phyloP scores from a whole-genome alignment of 2,329 filamentous ascomycete genomes.

The Penicillium janthinellum region DNA sequence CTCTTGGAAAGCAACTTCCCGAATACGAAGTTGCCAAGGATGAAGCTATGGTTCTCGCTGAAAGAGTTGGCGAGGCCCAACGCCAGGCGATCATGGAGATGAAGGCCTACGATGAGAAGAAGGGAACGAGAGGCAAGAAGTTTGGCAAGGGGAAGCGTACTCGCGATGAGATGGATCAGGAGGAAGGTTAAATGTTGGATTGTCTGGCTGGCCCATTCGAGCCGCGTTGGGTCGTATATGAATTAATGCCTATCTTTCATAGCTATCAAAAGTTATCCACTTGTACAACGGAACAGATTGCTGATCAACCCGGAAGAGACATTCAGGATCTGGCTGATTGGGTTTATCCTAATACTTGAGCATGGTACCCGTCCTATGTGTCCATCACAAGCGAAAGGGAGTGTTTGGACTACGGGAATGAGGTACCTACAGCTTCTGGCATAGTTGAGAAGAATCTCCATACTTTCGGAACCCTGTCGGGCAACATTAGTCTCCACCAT shows the following conservation, averaged over 20 bases:
- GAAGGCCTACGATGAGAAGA: conserved; percentile 75
- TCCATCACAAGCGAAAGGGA: no score
- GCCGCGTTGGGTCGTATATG: conserved; percentile 2
- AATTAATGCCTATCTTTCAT: conserved; percentile 12
- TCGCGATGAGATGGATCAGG: conserved; percentile 71
- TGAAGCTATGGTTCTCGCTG: conserved; percentile 79
- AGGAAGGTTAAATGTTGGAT: conserved; percentile 60
- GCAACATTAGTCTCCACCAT: no score
- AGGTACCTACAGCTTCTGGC: no score
- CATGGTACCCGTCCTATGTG: no score
- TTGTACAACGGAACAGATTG: neutral
- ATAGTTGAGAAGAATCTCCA: no score
- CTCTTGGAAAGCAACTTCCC: conserved; percentile 73
- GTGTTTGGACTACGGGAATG: no score
- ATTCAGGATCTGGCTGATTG: no score
- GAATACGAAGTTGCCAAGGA: conserved; percentile 74
- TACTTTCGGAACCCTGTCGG: no score
- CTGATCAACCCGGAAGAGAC: neutral
- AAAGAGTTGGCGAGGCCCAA: conserved; percentile 80
- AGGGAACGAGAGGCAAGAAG: conserved; percentile 51
- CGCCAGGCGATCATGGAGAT: conserved; percentile 76
- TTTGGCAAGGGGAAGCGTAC: conserved; percentile 59
- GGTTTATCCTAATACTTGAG: no score
- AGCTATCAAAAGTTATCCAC: conserved; percentile 11
- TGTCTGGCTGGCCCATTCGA: conserved; percentile 12